Evolutionary conservation across 805 yeast species (phyloP).

Genomic region (Naumovozyma baii): DNA sequence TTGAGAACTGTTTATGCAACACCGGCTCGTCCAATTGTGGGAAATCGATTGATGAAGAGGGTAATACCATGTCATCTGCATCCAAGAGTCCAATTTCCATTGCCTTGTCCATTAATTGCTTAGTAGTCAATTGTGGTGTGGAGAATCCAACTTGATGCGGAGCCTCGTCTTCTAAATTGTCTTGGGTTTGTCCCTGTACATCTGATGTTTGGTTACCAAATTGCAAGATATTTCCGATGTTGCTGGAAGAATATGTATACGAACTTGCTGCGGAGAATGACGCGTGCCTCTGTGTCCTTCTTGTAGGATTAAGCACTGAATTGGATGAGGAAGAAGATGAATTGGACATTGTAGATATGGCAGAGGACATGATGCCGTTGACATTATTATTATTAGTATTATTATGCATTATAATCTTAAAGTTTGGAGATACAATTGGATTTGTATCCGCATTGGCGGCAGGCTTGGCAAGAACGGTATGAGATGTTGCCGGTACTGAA

Average conservation of each 20-base stretch:
- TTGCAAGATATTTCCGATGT: not conserved
- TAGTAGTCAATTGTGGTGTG: conserved; percentile 60
- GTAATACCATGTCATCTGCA: conserved; percentile 17
- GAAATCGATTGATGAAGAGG: conserved; percentile 7
- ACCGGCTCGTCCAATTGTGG: not conserved
- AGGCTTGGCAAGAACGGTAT: no score
- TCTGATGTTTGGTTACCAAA: no score
- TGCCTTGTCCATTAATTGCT: conserved; percentile 31
- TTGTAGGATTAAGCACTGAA: conserved; percentile 3
- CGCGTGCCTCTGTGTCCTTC: conserved; percentile 29
- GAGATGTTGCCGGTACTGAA: not conserved
- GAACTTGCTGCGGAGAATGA: conserved; percentile 35
- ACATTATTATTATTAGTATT: no score
- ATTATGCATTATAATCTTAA: no score
- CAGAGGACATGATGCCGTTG: no score
- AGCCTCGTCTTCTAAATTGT: conserved; percentile 10
- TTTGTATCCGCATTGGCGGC: no score
- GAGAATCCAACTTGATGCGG: conserved; percentile 70
- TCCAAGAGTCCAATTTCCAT: conserved; percentile 19
- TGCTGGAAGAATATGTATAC: conserved; percentile 19
- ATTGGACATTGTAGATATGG: not conserved
- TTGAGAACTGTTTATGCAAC: not conserved
- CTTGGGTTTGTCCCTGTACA: not conserved
- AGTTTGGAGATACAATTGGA: no score
- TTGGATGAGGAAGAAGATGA: not conserved